Evolutionary conservation across 2,329 filamentous ascomycete species (phyloP).

Genomic region (Beauveria caledonica): DNA sequence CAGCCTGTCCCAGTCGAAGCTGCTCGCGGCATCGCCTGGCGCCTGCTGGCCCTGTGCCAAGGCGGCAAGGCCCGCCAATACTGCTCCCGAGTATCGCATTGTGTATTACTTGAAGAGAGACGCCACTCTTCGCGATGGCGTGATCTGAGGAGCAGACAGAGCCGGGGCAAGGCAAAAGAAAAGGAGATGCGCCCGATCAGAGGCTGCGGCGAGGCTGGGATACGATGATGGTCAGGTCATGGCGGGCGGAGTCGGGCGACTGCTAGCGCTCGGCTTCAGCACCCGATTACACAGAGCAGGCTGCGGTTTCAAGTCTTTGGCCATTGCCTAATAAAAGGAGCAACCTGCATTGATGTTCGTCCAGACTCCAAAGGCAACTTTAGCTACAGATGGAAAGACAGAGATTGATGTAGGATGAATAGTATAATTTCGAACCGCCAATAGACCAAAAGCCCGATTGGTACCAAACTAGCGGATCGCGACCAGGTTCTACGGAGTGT

Average conservation of each 20-base stretch:
- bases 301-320: not conserved
- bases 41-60: not conserved
- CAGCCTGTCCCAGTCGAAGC: constrained; percentile 23
- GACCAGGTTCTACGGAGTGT: not conserved
- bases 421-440: not conserved
- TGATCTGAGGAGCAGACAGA: not conserved
- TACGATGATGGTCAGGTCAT: not conserved
- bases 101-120: too few relatives aligned
- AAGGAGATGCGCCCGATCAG: not conserved
- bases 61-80: not conserved
- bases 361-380: not conserved
- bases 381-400: not conserved
- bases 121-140: not conserved
- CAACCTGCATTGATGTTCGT: not conserved
- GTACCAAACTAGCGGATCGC: too few relatives aligned
- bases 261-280: constrained; percentile 4
- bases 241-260: not conserved
- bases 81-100: not conserved
- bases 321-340: not conserved
- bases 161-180: not conserved
- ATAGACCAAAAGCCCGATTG: not conserved
- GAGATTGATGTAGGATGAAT: not conserved
- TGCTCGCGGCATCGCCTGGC: not conserved
- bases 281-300: not conserved
- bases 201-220: not conserved